These are phyloP conservation scores for Rauvolfia tetraphylla DNA, from an alignment of 257 asterid species.

Conservation along the genomic window DNA sequence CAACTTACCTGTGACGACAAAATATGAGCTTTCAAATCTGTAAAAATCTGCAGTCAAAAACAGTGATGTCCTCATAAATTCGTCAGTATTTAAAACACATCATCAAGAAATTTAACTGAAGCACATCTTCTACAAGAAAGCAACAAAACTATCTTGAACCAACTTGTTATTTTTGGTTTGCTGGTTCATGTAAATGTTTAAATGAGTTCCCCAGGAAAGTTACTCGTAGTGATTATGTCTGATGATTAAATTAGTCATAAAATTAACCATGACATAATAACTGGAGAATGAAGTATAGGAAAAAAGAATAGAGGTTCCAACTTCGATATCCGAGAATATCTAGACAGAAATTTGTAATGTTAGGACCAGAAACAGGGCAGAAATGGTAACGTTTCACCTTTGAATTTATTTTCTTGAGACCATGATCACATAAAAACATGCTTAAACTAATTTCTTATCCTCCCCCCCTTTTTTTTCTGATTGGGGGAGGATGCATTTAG, in stretches of 20 bases:
- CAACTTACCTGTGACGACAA: constrained; percentile 77
- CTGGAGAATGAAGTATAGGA: neutral
- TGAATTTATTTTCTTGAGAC: neutral
- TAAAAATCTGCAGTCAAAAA: constrained; percentile 64
- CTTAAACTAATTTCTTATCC: neutral
- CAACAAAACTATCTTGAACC: neutral
- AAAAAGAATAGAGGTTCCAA: neutral
- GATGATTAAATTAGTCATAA: neutral
- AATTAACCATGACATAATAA: neutral
- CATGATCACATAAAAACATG: neutral
- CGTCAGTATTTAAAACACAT: neutral
- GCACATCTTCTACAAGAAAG: neutral
- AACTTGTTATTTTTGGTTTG: neutral
- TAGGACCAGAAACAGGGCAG: neutral
- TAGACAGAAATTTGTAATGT: neutral
- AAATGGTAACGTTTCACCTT: neutral
- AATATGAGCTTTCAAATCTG: constrained; percentile 81
- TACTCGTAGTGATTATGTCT: too few relatives aligned
- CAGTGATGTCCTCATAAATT: neutral
- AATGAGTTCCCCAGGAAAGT: neutral
- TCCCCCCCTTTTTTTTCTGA: neutral
- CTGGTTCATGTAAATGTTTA: neutral
- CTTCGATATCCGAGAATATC: neutral
- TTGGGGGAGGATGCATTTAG: neutral
- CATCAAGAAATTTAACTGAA: neutral